Evolutionary conservation across 345 rosid genomes (phyloP).

Genomic region (Salix caprea): DNA sequence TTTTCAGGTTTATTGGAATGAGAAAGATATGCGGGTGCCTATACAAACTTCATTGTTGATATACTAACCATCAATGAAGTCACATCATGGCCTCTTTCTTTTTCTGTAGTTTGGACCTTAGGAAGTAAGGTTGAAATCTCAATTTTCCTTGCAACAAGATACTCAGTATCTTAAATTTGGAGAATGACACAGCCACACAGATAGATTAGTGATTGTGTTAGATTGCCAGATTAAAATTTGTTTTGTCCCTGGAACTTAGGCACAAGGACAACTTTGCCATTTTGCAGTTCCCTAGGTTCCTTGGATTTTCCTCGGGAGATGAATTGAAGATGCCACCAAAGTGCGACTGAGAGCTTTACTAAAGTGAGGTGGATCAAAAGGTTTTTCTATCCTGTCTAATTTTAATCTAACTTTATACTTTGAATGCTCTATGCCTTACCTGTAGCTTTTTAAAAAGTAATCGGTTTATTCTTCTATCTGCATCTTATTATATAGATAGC

Average conservation of each 20-base stretch:
- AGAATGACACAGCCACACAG: not conserved
- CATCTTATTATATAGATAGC: not conserved
- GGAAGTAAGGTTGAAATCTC: not conserved
- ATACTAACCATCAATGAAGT: not conserved
- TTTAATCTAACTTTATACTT: not conserved
- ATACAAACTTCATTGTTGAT: not conserved
- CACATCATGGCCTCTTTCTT: not conserved
- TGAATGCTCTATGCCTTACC: not conserved
- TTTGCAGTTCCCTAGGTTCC: not conserved
- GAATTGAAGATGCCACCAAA: constrained; percentile 1
- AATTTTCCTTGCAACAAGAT: not conserved
- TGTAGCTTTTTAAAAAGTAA: not conserved
- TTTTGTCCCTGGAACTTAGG: not conserved
- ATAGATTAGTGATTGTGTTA: not conserved
- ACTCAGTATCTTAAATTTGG: not conserved
- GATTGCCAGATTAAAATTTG: not conserved
- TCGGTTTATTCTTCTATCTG: not conserved
- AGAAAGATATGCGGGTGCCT: not conserved
- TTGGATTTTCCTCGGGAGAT: not conserved
- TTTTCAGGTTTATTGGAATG: not conserved
- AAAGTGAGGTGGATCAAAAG: not conserved
- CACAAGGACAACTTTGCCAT: not conserved
- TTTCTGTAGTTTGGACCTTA: not conserved
- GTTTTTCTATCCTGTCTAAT: not conserved
- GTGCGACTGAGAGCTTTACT: not conserved